Evolutionary conservation across 2,329 filamentous ascomycete species (phyloP).

Genomic region (Penicillium concentricum): DNA sequence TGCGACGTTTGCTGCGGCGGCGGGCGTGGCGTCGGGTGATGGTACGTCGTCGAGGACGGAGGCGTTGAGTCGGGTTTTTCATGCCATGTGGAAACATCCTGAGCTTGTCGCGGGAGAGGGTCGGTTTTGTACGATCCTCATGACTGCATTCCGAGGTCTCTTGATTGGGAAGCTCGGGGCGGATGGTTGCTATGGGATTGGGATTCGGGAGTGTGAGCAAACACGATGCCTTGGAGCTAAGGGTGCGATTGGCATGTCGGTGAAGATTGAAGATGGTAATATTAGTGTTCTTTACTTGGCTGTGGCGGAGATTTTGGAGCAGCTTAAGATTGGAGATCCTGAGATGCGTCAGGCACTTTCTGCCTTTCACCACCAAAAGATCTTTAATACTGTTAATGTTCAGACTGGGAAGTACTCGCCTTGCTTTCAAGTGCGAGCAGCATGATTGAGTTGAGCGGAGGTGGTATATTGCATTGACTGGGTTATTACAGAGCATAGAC

Average conservation of each 20-base stretch:
- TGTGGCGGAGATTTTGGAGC: constrained; percentile 47
- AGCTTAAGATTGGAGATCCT: constrained; percentile 39
- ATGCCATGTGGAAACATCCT: constrained; percentile 45
- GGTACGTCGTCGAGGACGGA: constrained; percentile 16
- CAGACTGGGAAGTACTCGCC: neutral
- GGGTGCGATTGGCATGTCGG: constrained; percentile 45
- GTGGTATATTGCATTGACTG: neutral
- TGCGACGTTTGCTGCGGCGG: constrained; percentile 40
- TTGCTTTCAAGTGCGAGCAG: neutral
- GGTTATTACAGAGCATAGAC: neutral
- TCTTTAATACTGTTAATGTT: neutral
- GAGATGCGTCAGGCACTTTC: constrained; percentile 23
- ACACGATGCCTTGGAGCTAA: constrained; percentile 39
- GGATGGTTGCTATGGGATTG: constrained; percentile 51
- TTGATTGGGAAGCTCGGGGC: constrained; percentile 52
- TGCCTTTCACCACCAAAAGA: neutral
- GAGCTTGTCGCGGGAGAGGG: constrained; percentile 48
- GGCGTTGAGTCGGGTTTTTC: constrained; percentile 39
- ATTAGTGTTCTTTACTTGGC: constrained; percentile 46
- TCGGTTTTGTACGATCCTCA: constrained; percentile 50
- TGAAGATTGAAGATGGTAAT: constrained; percentile 53
- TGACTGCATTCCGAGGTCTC: constrained; percentile 39
- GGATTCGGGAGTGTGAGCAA: constrained; percentile 39
- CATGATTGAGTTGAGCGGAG: no score
- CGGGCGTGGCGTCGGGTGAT: constrained; percentile 3